Conservation (phyloP, 2,329 filamentous ascomycete species). For the Coniochaeta sp. region DNA sequence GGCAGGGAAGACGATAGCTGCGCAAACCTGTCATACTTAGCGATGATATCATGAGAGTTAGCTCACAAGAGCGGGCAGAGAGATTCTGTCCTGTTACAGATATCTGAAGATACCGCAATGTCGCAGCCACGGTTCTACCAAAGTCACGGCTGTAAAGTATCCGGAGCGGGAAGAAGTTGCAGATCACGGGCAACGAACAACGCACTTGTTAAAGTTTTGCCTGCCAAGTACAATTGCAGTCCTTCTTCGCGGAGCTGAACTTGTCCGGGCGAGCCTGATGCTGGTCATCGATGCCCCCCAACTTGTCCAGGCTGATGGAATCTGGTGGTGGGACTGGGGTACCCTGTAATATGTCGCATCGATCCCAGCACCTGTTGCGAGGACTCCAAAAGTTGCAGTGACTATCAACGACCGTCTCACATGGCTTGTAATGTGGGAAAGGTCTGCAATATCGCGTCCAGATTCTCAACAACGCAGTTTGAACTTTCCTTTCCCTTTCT, state of each 20-base stretch:
- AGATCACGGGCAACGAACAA: background rate
- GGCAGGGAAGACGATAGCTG: background rate
- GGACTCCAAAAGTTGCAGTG: background rate
- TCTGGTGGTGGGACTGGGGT: background rate
- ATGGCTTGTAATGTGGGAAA: background rate
- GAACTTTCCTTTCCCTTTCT: slow-evolving; percentile 9
- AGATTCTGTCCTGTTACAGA: background rate
- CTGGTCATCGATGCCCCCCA: no score
- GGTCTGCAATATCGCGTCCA: background rate
- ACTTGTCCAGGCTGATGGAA: no score
- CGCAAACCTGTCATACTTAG: background rate
- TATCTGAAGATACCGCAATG: background rate
- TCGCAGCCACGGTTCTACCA: background rate
- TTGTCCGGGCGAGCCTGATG: no score
- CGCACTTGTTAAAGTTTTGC: background rate
- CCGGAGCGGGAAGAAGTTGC: background rate
- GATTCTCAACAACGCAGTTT: slow-evolving; percentile 3
- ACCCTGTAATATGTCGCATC: no score
- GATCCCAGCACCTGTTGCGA: background rate
- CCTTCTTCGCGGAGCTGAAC: no score
- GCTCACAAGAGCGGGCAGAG: background rate
- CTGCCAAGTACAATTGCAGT: background rate
- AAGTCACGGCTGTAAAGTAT: background rate
- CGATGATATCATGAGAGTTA: background rate
- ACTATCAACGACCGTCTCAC: background rate